Percentiles rank a stretch among this genome's conserved stretches.
Evolutionary conservation across 2,329 filamentous ascomycete species (phyloP).

Genomic region (Thielaviopsis musarum): DNA sequence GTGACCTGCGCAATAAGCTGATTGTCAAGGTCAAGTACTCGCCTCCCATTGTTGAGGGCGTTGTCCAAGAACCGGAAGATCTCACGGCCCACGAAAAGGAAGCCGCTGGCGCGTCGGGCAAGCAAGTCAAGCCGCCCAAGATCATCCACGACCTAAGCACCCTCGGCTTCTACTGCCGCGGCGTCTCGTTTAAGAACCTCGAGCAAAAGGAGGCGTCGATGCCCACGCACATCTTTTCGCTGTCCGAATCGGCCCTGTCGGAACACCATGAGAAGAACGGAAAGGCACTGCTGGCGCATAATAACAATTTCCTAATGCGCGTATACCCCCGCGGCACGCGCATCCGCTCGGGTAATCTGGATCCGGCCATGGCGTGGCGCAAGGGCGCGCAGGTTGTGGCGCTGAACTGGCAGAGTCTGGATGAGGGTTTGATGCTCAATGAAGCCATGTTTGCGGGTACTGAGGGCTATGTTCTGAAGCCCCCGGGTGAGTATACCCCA

Average conservation of each 20-base stretch:
- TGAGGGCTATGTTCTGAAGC: conserved; percentile 76
- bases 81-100: conserved; percentile 22
- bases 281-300: conserved; percentile 56
- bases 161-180: conserved; percentile 69
- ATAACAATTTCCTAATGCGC: conserved; percentile 67
- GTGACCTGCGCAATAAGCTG: conserved; percentile 58
- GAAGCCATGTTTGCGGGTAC: conserved; percentile 79
- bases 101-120: conserved; percentile 26
- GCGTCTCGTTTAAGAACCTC: conserved; percentile 67
- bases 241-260: conserved; percentile 48
- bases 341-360: conserved; percentile 71
- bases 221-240: conserved; percentile 52
- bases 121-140: conserved; percentile 33
- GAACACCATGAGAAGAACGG: conserved; percentile 35
- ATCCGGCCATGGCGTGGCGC: conserved; percentile 73
- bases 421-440: conserved; percentile 92
- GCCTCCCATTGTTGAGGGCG: conserved; percentile 22
- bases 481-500: conserved; percentile 36
- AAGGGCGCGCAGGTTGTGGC: conserved; percentile 82
- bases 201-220: conserved; percentile 51
- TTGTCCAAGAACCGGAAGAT: conserved; percentile 17
- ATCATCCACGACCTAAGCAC: conserved; percentile 59
- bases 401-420: conserved; percentile 83
- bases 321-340: conserved; percentile 74
- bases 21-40: conserved; percentile 67